phyloP scores from a whole-genome alignment of 352 stramenopile species.

The Globisporangium nodosum region DNA sequence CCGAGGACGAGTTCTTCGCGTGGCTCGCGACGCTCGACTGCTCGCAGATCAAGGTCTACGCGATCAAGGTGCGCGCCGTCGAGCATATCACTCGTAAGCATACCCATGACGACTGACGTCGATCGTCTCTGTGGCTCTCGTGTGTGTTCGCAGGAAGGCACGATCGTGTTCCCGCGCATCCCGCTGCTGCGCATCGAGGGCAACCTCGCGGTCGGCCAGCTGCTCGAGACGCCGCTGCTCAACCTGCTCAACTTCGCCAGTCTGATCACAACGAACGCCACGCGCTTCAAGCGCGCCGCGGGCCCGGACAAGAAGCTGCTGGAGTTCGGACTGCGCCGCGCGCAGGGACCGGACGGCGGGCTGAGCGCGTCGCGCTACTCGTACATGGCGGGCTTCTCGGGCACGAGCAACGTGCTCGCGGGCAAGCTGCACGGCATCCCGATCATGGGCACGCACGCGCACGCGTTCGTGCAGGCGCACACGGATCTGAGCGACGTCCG shows the following conservation, averaged over 20 bases:
- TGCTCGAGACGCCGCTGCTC: conserved; percentile 98
- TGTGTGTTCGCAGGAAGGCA: conserved; percentile 76
- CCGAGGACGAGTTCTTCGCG: conserved; percentile 93
- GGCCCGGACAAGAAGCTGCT: conserved; percentile 82
- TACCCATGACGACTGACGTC: background rate
- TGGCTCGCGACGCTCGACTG: conserved; percentile 94
- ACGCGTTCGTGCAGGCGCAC: conserved; percentile 97
- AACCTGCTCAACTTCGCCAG: conserved; percentile 98
- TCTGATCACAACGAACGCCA: conserved; percentile 97
- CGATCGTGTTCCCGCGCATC: conserved; percentile 95
- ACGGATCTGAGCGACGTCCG: conserved; percentile 90
- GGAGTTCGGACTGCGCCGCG: conserved; percentile 92
- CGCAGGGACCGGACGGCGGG: conserved; percentile 96
- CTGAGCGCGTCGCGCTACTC: conserved; percentile 96
- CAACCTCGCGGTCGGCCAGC: conserved; percentile 92
- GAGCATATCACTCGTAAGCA: background rate
- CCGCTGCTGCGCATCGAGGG: conserved; percentile 93
- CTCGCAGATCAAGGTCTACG: conserved; percentile 89
- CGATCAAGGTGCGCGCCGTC: conserved; percentile 57
- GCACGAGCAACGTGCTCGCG: conserved; percentile 96
- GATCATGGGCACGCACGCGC: conserved; percentile 96
- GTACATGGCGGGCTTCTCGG: conserved; percentile 98
- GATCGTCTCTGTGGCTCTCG: background rate
- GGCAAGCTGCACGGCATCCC: conserved; percentile 94
- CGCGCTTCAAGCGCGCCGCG: conserved; percentile 93